Base-by-base conservation (phyloP, 306 rosid genomes). In the Fagus sylvatica region DNA sequence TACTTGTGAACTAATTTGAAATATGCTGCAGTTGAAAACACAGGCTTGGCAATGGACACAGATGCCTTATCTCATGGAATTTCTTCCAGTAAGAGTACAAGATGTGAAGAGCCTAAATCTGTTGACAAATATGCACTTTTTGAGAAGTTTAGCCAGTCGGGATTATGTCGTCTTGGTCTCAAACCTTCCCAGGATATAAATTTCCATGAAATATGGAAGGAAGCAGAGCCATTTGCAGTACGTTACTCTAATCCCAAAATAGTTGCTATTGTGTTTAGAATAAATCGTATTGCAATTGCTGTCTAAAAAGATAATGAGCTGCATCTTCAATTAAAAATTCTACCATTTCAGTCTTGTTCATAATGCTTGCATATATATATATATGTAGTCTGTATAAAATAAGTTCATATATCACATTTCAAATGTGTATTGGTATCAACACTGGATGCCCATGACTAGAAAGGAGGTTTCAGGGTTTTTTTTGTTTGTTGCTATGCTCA, bases 91-190 rank as follows among this genome's bases (percentile, higher is more conserved):
- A 79, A 60, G 82, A 78, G 82, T 72, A 79, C 80, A 22, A 81
- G 77, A 56, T 76, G 77, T 67, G 87, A 78, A 62, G 78, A 64
- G 81, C 62, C 74, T 39, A 79, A 79, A 80, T 59, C 61, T 75
- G 74, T 34, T 8, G 83, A 83, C 17, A 86, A 71, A 53, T 85
- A 82, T 75, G 77, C 79, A 40, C 85, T 80, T 79, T 90, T 95
- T 73, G 83, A 83, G 84, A 90, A 80, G 67, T 88, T 89, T 75
- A 84, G 93, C 78, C 77, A 72, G 53, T 86, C 98, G 79, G 99
- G 94, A 76, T 72, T 93, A 74, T 75, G 81, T 80, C 93, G 77
- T 73, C 96, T 89, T 76, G 94, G 94, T 75, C 87, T 91, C 40
- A 9, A 84, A 80, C 79, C 82, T 67, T 83, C 72, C 77, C 74